Evolutionary conservation across 345 rosid species (phyloP), one percentile per base, ranked within the genome.

Genomic region (Linum tenue): DNA sequence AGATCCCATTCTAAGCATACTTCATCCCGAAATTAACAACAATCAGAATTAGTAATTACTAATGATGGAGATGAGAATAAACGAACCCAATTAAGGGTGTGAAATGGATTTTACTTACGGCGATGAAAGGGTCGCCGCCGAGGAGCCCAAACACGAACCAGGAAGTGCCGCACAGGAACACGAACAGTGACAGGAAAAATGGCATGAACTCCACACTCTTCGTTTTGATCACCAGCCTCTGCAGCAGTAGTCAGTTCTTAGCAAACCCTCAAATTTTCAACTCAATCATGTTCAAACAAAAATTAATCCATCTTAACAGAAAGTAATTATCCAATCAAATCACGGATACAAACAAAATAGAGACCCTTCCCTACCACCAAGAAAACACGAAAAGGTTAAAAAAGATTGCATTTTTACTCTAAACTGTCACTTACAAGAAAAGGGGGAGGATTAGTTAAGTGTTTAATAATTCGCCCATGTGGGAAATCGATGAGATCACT

Each of bases 171-270:
- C 97, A 94, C 0, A 94, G 73, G 83, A 94, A 94, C 6, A 84
- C 96, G 57, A 90, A 90, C 40, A 94, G 82, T 56, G 99, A 94
- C 67, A 94, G 68, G 77, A 94, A 90, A 77, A 94, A 94, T 40
- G 99, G 96, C 99, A 94, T 90, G 76, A 37, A 94, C 83, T 94
- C 99, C 73, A 94, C 99, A 63, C 97, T 90, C 79, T 86, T 85
- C 0, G 97, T 94, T 69, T 83, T 86, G 59, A 90, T 73, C 81
- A 94, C 99, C 81, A 78, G n/a, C 66, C 96, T 86, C 99, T 94
- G 86, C 69, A 75, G 3, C 36, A 56, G 14, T 15, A 55, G 16
- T 56, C 11, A 12, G 14, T 15, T 9, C 9, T 48, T 48, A 41
- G 44, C 5, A 41, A 1, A 41, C 44, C 6, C 44, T 22, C 31